Conservation (phyloP, 1,284 basidiomycete species). For the Peniophora sp. region DNA sequence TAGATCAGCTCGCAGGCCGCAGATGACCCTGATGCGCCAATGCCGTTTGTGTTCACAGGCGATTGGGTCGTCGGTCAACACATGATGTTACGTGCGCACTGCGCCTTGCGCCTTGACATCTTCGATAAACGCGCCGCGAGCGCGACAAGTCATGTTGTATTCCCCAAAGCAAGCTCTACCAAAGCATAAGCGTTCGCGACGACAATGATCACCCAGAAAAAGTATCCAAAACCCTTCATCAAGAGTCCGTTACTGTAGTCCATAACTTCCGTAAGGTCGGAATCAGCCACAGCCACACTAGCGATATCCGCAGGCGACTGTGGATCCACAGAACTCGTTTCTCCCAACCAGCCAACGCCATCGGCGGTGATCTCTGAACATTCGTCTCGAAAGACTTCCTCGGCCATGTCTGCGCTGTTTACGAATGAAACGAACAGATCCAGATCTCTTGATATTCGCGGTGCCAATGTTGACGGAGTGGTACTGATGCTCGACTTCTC, state of each 20-base stretch:
- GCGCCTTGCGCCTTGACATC: too few species aligned
- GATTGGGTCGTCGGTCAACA: too few species aligned
- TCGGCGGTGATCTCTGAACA: too few species aligned
- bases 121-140: too few species aligned
- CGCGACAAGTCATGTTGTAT: slow-evolving; percentile 2
- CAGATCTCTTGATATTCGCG: too few species aligned
- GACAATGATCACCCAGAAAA: slow-evolving; percentile 57
- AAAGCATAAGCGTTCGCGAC: slow-evolving; percentile 66
- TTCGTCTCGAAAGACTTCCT: not conserved
- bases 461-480: not conserved
- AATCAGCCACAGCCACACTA: not conserved
- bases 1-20: too few species aligned
- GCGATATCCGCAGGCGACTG: slow-evolving; percentile 1
- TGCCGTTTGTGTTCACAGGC: too few species aligned
- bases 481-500: not conserved
- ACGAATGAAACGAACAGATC: not conserved
- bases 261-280: slow-evolving; percentile 26
- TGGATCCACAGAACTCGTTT: not conserved
- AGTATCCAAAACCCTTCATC: slow-evolving; percentile 44
- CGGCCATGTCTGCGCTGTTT: not conserved
- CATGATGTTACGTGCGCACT: too few species aligned
- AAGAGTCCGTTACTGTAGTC: slow-evolving; percentile 60
- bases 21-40: too few species aligned
- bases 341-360: not conserved
- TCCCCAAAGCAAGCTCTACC: slow-evolving; percentile 36